phyloP scores from a whole-genome alignment of 345 rosid genomes.

The Moricandia arvensis region DNA sequence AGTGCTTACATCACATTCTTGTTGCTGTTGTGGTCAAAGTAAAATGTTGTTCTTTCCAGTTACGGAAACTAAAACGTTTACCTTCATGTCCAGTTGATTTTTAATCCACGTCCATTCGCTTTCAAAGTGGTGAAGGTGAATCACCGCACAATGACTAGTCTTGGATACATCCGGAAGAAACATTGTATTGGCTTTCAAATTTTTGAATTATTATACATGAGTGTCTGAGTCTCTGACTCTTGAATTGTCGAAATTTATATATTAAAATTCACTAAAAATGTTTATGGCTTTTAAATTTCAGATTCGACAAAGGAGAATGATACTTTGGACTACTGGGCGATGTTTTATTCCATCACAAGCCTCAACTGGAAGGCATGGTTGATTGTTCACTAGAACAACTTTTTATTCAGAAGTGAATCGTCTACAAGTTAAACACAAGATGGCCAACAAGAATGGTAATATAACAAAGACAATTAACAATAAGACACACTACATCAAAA shows the following conservation, averaged over 20 bases:
- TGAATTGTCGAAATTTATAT: no score
- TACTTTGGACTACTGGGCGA: no score
- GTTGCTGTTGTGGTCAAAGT: not conserved
- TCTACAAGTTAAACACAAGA: not conserved
- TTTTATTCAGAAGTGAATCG: not conserved
- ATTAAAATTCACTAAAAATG: no score
- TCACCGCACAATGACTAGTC: not conserved
- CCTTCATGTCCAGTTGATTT: not conserved
- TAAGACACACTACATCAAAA: no score
- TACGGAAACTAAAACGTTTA: not conserved
- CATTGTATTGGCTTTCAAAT: no score
- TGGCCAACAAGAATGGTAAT: not conserved
- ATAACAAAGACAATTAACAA: not conserved
- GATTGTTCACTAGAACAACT: no score
- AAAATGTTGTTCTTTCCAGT: not conserved
- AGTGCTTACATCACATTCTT: not conserved
- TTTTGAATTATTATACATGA: no score
- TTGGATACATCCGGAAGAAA: no score
- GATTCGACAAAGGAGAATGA: no score
- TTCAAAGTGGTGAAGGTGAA: not conserved
- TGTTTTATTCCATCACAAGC: not conserved
- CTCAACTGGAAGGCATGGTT: not conserved
- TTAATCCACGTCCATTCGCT: not conserved
- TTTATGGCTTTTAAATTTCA: no score
- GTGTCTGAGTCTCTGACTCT: no score